These are phyloP conservation scores for Camellia granthamiana DNA, from an alignment of 148 eudicot species.

Conservation along the genomic window DNA sequence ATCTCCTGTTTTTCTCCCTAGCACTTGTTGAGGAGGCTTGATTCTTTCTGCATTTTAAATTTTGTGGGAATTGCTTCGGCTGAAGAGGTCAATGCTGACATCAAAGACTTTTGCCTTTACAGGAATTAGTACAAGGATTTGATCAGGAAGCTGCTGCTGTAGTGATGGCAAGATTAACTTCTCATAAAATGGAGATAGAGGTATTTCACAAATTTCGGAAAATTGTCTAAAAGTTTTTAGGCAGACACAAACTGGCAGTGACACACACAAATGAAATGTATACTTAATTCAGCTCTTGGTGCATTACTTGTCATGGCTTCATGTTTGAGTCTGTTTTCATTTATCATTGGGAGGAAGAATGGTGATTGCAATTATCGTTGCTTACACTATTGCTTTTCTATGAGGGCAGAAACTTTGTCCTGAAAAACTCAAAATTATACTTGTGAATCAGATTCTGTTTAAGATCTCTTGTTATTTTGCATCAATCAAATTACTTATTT, in stretches of 20 bases:
- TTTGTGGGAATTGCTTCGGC: not conserved
- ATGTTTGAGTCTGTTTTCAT: not conserved
- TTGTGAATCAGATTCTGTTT: not conserved
- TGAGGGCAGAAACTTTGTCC: not conserved
- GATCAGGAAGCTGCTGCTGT: conserved; percentile 99
- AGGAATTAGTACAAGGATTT: conserved; percentile 93
- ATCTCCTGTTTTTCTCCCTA: not conserved
- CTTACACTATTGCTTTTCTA: not conserved
- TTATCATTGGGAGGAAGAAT: conserved; percentile 1
- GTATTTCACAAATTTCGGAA: conserved; percentile 33
- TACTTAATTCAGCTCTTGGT: not conserved
- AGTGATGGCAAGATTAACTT: conserved; percentile 86
- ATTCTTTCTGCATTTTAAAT: not conserved
- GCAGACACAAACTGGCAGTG: not conserved
- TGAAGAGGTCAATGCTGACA: conserved; percentile 16
- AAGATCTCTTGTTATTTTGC: not conserved
- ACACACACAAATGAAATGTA: too few relatives aligned
- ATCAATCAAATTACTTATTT: not conserved
- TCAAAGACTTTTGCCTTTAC: conserved; percentile 14
- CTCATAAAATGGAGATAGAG: conserved; percentile 96
- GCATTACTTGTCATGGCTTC: not conserved
- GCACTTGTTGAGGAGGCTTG: not conserved
- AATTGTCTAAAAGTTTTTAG: not conserved
- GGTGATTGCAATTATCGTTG: not conserved
- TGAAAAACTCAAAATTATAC: not conserved